These are phyloP conservation scores for Pistacia integerrima DNA, from an alignment of 345 rosid genomes.

Conservation along the genomic window DNA sequence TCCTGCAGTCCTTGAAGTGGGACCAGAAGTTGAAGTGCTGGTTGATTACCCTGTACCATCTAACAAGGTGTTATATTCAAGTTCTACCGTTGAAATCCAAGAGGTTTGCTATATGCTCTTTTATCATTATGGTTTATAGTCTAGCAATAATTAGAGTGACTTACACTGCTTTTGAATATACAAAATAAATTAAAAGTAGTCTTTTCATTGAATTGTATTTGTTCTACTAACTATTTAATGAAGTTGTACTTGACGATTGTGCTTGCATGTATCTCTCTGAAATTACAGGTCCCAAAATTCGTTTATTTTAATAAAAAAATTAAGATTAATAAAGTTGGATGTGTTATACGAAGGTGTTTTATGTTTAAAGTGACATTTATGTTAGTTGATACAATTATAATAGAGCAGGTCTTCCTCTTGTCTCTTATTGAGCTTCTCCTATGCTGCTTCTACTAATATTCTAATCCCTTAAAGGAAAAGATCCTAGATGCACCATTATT, in stretches of 20 bases:
- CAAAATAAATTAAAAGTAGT: background rate
- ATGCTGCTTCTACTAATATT: background rate
- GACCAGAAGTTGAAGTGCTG: slow-evolving; percentile 83
- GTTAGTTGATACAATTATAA: background rate
- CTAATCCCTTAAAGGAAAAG: background rate
- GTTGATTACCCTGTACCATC: slow-evolving; percentile 72
- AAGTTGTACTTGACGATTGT: background rate
- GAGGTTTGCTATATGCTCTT: slow-evolving; percentile 53
- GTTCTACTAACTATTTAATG: background rate
- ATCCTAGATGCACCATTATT: background rate
- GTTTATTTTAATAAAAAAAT: background rate
- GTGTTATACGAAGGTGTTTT: background rate
- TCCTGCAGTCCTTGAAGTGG: slow-evolving; percentile 85
- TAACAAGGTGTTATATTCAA: slow-evolving; percentile 67
- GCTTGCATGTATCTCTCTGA: background rate
- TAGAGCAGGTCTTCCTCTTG: background rate
- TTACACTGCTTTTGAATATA: background rate
- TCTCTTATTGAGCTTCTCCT: background rate
- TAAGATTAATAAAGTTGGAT: background rate
- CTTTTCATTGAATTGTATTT: background rate
- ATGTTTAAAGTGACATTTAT: background rate
- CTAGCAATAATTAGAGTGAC: background rate
- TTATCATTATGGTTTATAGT: background rate
- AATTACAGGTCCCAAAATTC: background rate
- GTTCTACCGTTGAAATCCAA: slow-evolving; percentile 74